Evolutionary conservation across 805 yeast genomes (phyloP).

Genomic region (Cyberlindnera samutprakarnensis): DNA sequence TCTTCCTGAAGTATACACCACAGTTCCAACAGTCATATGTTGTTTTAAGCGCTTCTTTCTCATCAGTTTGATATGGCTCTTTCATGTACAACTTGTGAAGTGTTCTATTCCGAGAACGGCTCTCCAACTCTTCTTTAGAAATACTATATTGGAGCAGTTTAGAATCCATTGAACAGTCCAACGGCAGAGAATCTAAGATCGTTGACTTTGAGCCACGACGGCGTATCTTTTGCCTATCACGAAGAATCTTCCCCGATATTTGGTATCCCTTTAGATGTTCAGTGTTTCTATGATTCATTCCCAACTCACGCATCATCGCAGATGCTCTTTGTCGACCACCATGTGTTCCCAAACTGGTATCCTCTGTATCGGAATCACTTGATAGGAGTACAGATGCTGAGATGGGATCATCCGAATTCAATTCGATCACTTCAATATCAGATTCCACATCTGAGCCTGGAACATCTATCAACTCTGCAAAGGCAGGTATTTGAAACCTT

Average conservation of each 20-base stretch:
- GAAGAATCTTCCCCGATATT: too few species aligned
- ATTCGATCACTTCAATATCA: too few species aligned
- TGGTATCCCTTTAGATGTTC: too few species aligned
- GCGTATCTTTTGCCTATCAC: too few species aligned
- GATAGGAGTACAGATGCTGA: too few species aligned
- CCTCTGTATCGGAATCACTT: too few species aligned
- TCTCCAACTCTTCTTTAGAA: not conserved
- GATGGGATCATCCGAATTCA: too few species aligned
- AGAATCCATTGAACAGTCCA: conserved; percentile 12
- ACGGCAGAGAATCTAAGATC: conserved; percentile 3
- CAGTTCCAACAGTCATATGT: conserved; percentile 24
- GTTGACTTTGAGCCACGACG: too few species aligned
- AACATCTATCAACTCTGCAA: conserved; percentile 1
- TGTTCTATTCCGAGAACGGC: conserved; percentile 13
- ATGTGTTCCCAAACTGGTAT: too few species aligned
- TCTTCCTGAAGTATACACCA: conserved; percentile 20
- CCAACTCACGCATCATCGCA: too few species aligned
- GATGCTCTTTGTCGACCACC: too few species aligned
- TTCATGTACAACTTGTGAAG: conserved; percentile 18
- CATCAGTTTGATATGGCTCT: not conserved
- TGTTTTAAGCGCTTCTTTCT: conserved; percentile 1
- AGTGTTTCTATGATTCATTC: too few species aligned
- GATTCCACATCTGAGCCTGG: conserved; percentile 4
- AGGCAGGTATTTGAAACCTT: conserved; percentile 5
- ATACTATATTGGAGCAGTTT: not conserved